Evolutionary conservation across 164 flowering plant species (phyloP), one percentile per base, ranked within the genome.

Genomic region (Tetracentron sinense): DNA sequence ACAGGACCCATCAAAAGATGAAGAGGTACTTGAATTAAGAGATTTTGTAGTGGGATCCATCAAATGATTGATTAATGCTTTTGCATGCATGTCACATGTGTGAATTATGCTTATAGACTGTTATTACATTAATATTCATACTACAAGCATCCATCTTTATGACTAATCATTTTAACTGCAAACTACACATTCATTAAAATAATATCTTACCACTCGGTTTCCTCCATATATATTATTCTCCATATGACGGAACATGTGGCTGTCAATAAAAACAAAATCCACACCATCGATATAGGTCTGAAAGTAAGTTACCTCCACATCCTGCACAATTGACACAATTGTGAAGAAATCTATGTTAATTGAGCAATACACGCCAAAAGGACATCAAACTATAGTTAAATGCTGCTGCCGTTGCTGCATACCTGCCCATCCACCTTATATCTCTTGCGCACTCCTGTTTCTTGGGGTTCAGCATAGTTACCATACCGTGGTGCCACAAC

Each of bases 251-350:
- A 94, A 87, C 67, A 81, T 3, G 62, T 49, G 82, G 64, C 72
- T 61, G 14, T 91, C 95, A 33, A 94, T 77, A 60, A 94, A 94
- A 56, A 94, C 95, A 77, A 94, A 90, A 69, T 94, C 98, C 54
- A 94, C 98, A 38, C 94, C 96, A 74, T 94, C 98, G 30, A 89
- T 82, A 62, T 68, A 89, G 54, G 87, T 78, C 2, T 89, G 98
- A 66, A 64, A 83, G 74, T 81, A 94, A 35, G 54, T 35, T 56
- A 94, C 96, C 73, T 94, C 98, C 48, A 79, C 25, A 70, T 88
- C 90, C 98, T 93, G 84, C 80, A 81, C 48, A 63, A 58, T 46
- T 50, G 51, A 71, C 25, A 35, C 8, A 65, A 59, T 38, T 55
- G 42, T 31, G 19, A 33, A 6, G 31, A 53, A 27, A 48, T 61